Conservation (phyloP, 2,329 filamentous ascomycete genomes). For the Aspergillus uvarum region DNA sequence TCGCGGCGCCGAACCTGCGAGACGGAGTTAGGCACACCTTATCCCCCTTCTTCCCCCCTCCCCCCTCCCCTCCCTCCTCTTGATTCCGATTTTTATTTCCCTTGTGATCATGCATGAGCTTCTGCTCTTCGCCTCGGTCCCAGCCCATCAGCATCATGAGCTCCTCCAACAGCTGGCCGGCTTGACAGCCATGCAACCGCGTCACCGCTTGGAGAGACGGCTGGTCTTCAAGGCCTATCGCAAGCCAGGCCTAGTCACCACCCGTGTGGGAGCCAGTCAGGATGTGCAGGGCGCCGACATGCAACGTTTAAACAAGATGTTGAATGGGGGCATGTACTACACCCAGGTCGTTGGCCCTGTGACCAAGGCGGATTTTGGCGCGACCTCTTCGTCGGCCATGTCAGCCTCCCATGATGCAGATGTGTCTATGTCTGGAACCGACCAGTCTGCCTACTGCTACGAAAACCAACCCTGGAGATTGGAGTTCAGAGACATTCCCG, state of each 20-base stretch:
- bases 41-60: background rate
- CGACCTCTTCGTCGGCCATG: constrained; percentile 15
- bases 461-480: constrained; percentile 45
- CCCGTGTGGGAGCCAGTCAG: constrained; percentile 45
- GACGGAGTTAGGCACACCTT: constrained; percentile 1
- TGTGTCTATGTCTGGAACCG: constrained; percentile 36
- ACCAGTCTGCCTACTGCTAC: constrained; percentile 32
- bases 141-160: constrained; percentile 57
- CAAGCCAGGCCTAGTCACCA: constrained; percentile 44
- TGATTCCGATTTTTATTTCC: background rate
- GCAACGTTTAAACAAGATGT: constrained; percentile 48
- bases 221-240: constrained; percentile 59
- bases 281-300: constrained; percentile 45
- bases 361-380: constrained; percentile 38
- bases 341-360: constrained; percentile 52
- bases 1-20: background rate
- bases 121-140: constrained; percentile 60
- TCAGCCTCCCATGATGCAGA: constrained; percentile 22
- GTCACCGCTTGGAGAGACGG: constrained; percentile 54
- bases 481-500: constrained; percentile 52
- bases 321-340: constrained; percentile 55
- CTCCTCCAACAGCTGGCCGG: constrained; percentile 62
- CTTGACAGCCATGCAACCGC: constrained; percentile 61
- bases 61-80: background rate
- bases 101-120: constrained; percentile 58